Percentiles rank a stretch among this genome's conserved stretches.
Evolutionary conservation across 2,329 filamentous ascomycete genomes (phyloP).

Genomic region (Calonectria fujianensis): DNA sequence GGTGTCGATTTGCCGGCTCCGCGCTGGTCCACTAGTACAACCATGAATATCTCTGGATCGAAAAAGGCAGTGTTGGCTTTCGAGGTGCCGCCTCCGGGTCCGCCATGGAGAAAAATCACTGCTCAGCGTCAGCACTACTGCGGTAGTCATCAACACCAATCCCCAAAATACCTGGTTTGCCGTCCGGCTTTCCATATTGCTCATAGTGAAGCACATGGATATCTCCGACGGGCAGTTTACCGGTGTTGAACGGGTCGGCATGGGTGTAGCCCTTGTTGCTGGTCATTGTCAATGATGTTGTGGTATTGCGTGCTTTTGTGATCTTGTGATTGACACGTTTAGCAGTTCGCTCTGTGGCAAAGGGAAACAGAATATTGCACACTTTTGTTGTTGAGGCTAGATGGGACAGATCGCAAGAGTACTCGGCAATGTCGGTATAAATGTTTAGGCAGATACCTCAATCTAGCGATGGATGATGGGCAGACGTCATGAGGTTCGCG

Average conservation of each 20-base stretch:
- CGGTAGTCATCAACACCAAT: too few relatives aligned
- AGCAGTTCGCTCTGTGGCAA: background rate
- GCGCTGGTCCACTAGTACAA: constrained; percentile 7
- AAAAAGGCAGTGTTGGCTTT: constrained; percentile 7
- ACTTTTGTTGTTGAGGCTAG: background rate
- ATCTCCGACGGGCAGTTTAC: background rate
- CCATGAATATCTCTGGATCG: background rate
- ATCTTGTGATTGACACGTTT: background rate
- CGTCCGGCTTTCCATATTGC: constrained; percentile 7
- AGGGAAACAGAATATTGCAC: background rate
- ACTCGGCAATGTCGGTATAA: too few relatives aligned
- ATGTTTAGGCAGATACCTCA: background rate
- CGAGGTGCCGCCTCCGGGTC: constrained; percentile 4
- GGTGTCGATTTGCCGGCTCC: constrained; percentile 6
- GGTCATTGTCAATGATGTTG: background rate
- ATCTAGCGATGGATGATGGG: background rate
- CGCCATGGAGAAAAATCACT: constrained; percentile 8
- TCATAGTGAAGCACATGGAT: constrained; percentile 3
- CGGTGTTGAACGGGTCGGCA: background rate
- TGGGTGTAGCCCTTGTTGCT: background rate
- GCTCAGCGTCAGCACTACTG: background rate
- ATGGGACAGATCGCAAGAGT: background rate
- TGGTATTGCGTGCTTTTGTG: constrained; percentile 5
- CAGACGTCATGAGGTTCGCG: background rate
- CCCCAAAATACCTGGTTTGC: background rate